A percentile compares a stretch with the other conserved stretches of the same genome.
These are phyloP conservation scores for Stenogyne calaminthoides DNA, from an alignment of 305 asterid species.

Conservation along the genomic window DNA sequence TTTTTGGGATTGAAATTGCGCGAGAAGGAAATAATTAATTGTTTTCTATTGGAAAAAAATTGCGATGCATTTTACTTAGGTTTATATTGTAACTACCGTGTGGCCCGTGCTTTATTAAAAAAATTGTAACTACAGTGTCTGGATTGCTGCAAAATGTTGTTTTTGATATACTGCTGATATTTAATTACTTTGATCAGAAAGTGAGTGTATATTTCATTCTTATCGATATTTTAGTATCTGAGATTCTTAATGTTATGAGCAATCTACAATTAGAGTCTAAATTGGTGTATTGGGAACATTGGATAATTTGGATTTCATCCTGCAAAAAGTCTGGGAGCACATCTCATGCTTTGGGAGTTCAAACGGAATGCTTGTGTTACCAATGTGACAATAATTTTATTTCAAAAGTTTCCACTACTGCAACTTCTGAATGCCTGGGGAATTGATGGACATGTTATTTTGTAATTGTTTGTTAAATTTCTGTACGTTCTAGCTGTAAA, in stretches of 20 bases:
- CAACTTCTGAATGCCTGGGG: slow-evolving; percentile 2
- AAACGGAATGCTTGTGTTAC: neutral
- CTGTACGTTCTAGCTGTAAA: neutral
- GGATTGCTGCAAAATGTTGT: neutral
- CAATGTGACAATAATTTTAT: neutral
- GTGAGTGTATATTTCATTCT: neutral
- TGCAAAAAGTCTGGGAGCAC: neutral
- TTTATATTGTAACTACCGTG: neutral
- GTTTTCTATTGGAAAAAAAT: neutral
- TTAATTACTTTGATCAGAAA: neutral
- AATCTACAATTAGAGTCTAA: neutral
- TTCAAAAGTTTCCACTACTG: neutral
- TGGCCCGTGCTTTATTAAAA: too few relatives aligned
- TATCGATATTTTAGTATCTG: neutral
- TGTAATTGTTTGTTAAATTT: neutral
- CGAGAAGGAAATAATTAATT: neutral
- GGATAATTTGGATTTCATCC: slow-evolving; percentile 11
- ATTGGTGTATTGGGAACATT: neutral
- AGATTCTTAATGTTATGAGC: neutral
- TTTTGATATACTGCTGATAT: neutral
- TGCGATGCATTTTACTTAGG: neutral
- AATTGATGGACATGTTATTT: neutral
- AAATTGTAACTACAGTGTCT: neutral
- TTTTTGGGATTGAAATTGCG: neutral
- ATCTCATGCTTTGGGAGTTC: neutral